These are phyloP conservation scores for Tuber calosporum DNA, from an alignment of 495 filamentous ascomycete species.

Conservation along the genomic window DNA sequence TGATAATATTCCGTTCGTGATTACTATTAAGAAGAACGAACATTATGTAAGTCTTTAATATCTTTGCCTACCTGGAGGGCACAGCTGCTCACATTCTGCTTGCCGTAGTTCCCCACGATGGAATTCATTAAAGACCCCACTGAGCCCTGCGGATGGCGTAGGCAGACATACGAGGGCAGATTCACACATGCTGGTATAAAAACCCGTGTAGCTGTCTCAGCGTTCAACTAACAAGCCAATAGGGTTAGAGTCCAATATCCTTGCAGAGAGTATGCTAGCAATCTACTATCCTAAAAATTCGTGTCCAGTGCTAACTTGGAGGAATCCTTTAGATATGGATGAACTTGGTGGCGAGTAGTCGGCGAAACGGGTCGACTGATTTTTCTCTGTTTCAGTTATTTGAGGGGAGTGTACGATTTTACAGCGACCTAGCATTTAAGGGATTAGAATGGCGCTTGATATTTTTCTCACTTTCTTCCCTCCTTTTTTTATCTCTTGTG, in stretches of 20 bases:
- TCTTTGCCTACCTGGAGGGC: background rate
- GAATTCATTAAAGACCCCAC: slow-evolving; percentile 71
- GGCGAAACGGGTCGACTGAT: background rate
- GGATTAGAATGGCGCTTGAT: slow-evolving; percentile 12
- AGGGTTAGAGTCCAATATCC: slow-evolving; percentile 34
- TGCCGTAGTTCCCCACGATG: slow-evolving; percentile 65
- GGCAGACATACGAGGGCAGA: slow-evolving; percentile 59
- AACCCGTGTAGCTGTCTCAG: slow-evolving; percentile 1
- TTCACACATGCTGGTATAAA: slow-evolving; percentile 35
- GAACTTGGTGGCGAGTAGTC: slow-evolving; percentile 26
- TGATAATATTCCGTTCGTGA: slow-evolving; percentile 94
- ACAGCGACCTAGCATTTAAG: background rate
- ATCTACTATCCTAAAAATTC: slow-evolving; percentile 17
- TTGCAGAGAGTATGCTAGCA: slow-evolving; percentile 33
- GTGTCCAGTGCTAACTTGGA: slow-evolving; percentile 21
- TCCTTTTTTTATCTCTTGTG: background rate
- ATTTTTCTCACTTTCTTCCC: background rate
- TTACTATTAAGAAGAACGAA: slow-evolving; percentile 99
- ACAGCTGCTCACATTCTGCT: slow-evolving; percentile 9
- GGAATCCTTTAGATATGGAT: slow-evolving; percentile 26
- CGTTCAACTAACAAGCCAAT: slow-evolving; percentile 3
- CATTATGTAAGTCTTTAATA: slow-evolving; percentile 60
- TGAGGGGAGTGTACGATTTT: slow-evolving; percentile 17
- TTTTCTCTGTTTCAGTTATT: background rate
- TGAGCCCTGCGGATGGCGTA: slow-evolving; percentile 59